Evolutionary conservation across 495 filamentous ascomycete species (phyloP), one percentile per base, ranked within the genome.

Genomic region (Pyrenula aspistea): DNA sequence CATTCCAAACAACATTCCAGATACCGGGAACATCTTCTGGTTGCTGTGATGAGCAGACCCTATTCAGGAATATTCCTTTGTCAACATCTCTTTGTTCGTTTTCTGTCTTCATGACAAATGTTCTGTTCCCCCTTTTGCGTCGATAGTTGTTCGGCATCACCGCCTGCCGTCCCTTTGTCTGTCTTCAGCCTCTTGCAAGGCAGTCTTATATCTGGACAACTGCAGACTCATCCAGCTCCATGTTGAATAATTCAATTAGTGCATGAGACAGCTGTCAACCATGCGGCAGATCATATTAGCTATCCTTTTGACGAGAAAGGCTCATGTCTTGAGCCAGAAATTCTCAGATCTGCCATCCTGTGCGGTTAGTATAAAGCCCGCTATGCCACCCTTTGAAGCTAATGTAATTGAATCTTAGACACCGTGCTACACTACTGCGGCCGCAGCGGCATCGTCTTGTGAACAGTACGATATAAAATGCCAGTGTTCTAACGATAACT

Each of bases 381-480:
- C 12, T 12, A 47, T 53, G 15, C 51, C 23, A 2, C 19, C 23
- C 2, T 24, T 10, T 47, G n/a, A 56, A 12, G 2, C 31, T 42
- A 15, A 42, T 15, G 31, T 8, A 42, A 42, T 15, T 42, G 31
- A 8, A 15, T 42, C 31, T 8, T 42, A 60, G 58, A 42, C 56
- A 60, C 12, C 36, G 12, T 60, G 58, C 25, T 49, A 57, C 49
- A 47, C 55, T 0, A 55, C 22, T 55, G 53, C 53, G 10, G n/a
- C 53, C 24, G 42, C 2, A 3, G 53, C 10, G 3, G 22, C 21
- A 42, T n/a, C 12, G 2, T 25, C 23, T 12, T 67, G 63, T 55
- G 22, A 51, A 4, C 21, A 42, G 19, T 55, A 56, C 20, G 63
- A 67, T 53, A 56, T 67, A 11, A 51, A 51, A 57, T 67, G 64